Evolutionary conservation across 2,329 filamentous ascomycete genomes (phyloP), one percentile per base, ranked within the genome.

Genomic region (Claviceps humidiphila): DNA sequence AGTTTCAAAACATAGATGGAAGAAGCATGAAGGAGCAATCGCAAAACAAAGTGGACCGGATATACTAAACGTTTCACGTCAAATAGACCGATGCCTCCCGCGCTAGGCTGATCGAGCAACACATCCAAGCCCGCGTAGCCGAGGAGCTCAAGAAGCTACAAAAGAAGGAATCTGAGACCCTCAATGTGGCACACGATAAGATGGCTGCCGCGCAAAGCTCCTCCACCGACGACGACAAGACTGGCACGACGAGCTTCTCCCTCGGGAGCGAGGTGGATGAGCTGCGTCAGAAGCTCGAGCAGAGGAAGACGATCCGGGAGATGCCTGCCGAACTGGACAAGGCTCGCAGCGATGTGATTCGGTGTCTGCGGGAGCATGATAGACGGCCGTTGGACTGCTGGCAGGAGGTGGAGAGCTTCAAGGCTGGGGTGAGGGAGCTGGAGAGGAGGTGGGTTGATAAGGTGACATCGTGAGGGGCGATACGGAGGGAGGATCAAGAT

Each of bases 361-460:
- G 79, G 61, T 97, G 91, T 67, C 74, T 97, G 74, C 76, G 86
- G 56, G 77, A 84, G 63, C 84, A 96, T 68, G 90, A 96, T 70
- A 77, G 89, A 58, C 79, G 89, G 67, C 90, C 91, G 66, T 74
- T 96, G 65, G 87, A 96, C 74, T 97, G 91, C 77, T 96, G 87
- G 86, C 78, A 83, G 69, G 89, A 96, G 78, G 89, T 96, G 24
- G 85, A 94, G 72, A 76, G 75, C 20, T 97, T 97, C 70, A 95
- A 90, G 80, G 78, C 79, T 61, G 88, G 95, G 75, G 90, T 97
- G 49, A 81, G 86, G 60, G 82, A 81, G 72, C 69, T 96, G 69
- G 91, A 96, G 78, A 84, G 81, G 70, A 76, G 76, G 26, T 97
- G 94, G 81, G 88, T 96, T 39, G 85, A 94, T 64, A 88, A 84